These are phyloP conservation scores for Boletus speciosus DNA, from an alignment of 768 basidiomycete genomes.

Conservation along the genomic window DNA sequence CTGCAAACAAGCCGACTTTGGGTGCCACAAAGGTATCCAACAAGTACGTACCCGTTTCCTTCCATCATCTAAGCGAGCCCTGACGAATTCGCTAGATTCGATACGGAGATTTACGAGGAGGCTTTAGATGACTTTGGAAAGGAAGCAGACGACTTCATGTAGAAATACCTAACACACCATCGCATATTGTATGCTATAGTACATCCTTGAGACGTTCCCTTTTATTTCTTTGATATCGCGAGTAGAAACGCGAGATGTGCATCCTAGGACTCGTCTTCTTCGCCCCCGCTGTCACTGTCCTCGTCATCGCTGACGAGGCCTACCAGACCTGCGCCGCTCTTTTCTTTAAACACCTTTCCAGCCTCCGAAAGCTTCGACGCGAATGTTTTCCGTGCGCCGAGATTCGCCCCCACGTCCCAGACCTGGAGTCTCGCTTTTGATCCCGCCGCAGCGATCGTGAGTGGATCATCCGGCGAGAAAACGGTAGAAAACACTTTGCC, in stretches of 20 bases:
- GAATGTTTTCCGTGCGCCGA: constrained; percentile 80
- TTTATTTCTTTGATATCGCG: constrained; percentile 1
- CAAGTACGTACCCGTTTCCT: constrained; percentile 43
- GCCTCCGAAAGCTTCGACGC: constrained; percentile 71
- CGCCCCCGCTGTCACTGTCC: constrained; percentile 53
- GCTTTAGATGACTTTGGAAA: constrained; percentile 84
- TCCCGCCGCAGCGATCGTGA: constrained; percentile 91
- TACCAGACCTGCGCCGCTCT: constrained; percentile 61
- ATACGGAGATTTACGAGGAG: constrained; percentile 83
- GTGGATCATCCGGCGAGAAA: constrained; percentile 92
- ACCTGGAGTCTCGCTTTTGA: constrained; percentile 92
- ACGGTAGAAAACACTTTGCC: constrained; percentile 93
- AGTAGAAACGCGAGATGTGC: neutral
- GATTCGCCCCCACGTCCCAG: constrained; percentile 90
- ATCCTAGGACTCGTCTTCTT: constrained; percentile 25
- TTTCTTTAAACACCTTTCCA: constrained; percentile 66
- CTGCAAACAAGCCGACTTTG: constrained; percentile 65
- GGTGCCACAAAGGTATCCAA: constrained; percentile 66
- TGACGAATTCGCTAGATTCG: constrained; percentile 48
- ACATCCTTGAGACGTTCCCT: constrained; percentile 1
- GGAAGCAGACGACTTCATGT: constrained; percentile 87
- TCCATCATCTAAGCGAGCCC: constrained; percentile 2
- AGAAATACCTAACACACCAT: constrained; percentile 32
- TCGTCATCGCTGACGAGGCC: constrained; percentile 71
- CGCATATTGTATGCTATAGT: constrained; percentile 14